A percentile compares a stretch with the other conserved stretches of the same genome.
Conservation (phyloP, 2,329 filamentous ascomycete genomes). For the Beauveria caledonica region DNA sequence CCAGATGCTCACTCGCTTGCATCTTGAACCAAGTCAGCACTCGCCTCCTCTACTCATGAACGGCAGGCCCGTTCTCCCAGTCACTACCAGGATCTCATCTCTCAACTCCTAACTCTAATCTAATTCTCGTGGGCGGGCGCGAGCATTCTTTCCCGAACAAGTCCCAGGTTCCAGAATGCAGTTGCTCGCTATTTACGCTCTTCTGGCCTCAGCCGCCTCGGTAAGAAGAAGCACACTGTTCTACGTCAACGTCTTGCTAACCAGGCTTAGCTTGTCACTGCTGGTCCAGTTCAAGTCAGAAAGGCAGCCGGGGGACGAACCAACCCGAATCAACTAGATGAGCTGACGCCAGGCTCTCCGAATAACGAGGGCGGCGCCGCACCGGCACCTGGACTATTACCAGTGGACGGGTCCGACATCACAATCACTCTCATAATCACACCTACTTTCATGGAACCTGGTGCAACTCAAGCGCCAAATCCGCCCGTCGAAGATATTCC, state of each 20-base stretch:
- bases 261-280: not conserved
- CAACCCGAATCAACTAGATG: constrained; percentile 11
- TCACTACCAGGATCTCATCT: not conserved
- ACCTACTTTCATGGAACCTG: too few relatives aligned
- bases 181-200: constrained; percentile 14
- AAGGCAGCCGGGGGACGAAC: constrained; percentile 1
- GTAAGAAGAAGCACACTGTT: constrained; percentile 11
- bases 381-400: too few relatives aligned
- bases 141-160: not conserved
- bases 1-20: constrained; percentile 6
- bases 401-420: too few relatives aligned
- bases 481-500: too few relatives aligned
- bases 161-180: constrained; percentile 14
- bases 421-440: too few relatives aligned
- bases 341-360: constrained; percentile 5
- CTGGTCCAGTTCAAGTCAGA: constrained; percentile 4
- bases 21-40: not conserved
- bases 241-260: not conserved
- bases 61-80: constrained; percentile 9
- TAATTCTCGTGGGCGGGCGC: not conserved
- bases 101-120: not conserved
- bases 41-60: not conserved
- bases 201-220: constrained; percentile 15
- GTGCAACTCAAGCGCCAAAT: too few relatives aligned
- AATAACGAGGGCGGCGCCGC: too few relatives aligned